Evolutionary conservation across 306 rosid species (phyloP).

Genomic region (Ochetophila trinervis): DNA sequence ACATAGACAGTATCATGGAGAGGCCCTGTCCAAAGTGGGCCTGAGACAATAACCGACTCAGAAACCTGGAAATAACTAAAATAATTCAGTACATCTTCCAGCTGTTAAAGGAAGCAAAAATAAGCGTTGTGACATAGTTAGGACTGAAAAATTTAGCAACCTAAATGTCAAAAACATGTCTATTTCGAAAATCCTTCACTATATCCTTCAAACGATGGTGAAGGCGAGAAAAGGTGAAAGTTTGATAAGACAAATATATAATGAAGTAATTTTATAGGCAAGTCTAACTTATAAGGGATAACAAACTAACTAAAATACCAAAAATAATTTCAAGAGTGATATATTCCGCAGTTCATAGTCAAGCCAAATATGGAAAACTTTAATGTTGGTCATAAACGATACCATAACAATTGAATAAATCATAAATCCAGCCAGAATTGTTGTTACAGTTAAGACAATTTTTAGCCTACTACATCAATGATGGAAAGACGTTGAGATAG

Average conservation of each 20-base stretch:
- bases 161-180: not conserved
- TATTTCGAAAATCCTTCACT: not conserved
- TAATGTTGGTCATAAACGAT: no score
- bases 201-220: no score
- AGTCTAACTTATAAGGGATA: no score
- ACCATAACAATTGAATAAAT: not conserved
- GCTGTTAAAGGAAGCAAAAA: not conserved
- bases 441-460: not conserved
- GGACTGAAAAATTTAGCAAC: slow-evolving; percentile 3
- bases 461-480: not conserved
- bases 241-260: no score
- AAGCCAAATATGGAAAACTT: not conserved
- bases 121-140: not conserved
- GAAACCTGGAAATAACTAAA: slow-evolving; percentile 46
- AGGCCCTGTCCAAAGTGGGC: slow-evolving; percentile 98
- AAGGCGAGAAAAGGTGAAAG: no score
- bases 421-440: not conserved
- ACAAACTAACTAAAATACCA: not conserved
- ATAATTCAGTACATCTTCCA: slow-evolving; percentile 15
- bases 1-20: slow-evolving; percentile 65
- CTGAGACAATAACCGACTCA: slow-evolving; percentile 63
- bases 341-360: not conserved
- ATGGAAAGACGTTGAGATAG: not conserved
- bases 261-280: no score
- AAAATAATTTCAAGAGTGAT: no score